Conservation (phyloP, 352 stramenopile genomes). For the Globisporangium paroecandrum region DNA sequence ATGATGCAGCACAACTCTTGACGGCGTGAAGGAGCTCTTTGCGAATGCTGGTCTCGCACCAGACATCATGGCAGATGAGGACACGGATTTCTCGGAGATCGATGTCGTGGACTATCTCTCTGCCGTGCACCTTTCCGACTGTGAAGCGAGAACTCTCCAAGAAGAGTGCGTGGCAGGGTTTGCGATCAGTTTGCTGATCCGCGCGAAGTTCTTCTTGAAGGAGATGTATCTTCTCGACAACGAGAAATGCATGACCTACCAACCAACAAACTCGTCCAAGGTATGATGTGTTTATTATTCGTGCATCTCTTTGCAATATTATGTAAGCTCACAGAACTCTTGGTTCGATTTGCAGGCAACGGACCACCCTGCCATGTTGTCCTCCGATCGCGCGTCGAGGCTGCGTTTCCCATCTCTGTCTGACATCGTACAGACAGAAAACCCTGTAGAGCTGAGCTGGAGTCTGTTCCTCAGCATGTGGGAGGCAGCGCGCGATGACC, state of each 20-base stretch:
- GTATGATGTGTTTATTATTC: conserved; percentile 22
- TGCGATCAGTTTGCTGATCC: conserved; percentile 62
- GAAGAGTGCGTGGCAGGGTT: conserved; percentile 37
- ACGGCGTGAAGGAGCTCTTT: conserved; percentile 56
- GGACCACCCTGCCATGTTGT: conserved; percentile 24
- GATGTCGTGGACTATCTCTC: conserved; percentile 34
- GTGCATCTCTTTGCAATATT: background rate
- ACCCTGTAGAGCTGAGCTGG: conserved; percentile 50
- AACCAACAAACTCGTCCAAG: conserved; percentile 49
- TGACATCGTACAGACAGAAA: conserved; percentile 26
- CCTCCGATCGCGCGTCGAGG: conserved; percentile 17
- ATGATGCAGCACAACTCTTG: conserved; percentile 40
- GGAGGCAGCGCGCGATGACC: conserved; percentile 51
- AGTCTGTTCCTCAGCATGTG: conserved; percentile 57
- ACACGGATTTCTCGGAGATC: conserved; percentile 37
- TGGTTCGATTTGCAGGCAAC: conserved; percentile 18
- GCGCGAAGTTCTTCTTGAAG: conserved; percentile 76
- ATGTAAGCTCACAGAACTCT: background rate
- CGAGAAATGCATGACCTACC: conserved; percentile 80
- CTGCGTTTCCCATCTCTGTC: conserved; percentile 21
- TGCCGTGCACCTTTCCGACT: conserved; percentile 14
- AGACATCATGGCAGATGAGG: conserved; percentile 44
- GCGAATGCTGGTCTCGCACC: conserved; percentile 29
- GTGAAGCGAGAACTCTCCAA: conserved; percentile 17
- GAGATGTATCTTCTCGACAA: conserved; percentile 63